Base-by-base conservation (phyloP, 139 green algal species). In the Mychonastes homosphaera region DNA sequence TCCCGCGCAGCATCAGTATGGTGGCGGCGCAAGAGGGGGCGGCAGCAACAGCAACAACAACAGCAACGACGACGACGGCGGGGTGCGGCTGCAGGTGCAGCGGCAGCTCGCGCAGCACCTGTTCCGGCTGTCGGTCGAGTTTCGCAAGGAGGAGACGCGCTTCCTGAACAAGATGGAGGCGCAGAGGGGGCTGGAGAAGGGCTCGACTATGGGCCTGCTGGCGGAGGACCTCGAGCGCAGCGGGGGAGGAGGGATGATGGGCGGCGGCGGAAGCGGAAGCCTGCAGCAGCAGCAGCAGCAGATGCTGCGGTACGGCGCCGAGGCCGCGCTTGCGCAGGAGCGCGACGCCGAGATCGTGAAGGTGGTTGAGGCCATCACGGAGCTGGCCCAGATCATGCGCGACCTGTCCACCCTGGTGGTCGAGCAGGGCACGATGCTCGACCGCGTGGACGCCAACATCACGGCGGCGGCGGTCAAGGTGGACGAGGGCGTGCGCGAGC, bases 401-500 rank as follows among this genome's bases (percentile, higher is more conserved):
- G 92, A 98, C 66, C 71, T 98, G 53, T 83, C 71, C 2, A 76
- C 84, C 9, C 71, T 98, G 28, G 91, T 98, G n/a, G 94, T 98
- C 45, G 92, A 98, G 58, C 91, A 98, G 75, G 92, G 92, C 49
- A 96, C 85, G 23, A 83, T 98, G 35, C 70, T 98, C 53, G 92
- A 98, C 67, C 72, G 92, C 4, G 76, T 83, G 15, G 76, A 83
- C 52, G 29, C 55, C 39, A 83, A 78, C 56, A 71, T 83, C 38
- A 40, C 46, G 21, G 46, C 74, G 49, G 56, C 69, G 33, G 44
- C 58, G 21, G 49, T 67, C 21, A 70, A 70, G 62, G 63, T 72
- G 35, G 86, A 95, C n/a, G 74, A 91, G 47, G 92, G 91, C 7
- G 76, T 96, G 40, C 75, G 82, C 65, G 62, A 98, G 76, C 64